Percentiles rank a stretch among this genome's conserved stretches.
These are phyloP conservation scores for Hirsutella rhossiliensis DNA, from an alignment of 2,329 filamentous ascomycete genomes.

Conservation along the genomic window DNA sequence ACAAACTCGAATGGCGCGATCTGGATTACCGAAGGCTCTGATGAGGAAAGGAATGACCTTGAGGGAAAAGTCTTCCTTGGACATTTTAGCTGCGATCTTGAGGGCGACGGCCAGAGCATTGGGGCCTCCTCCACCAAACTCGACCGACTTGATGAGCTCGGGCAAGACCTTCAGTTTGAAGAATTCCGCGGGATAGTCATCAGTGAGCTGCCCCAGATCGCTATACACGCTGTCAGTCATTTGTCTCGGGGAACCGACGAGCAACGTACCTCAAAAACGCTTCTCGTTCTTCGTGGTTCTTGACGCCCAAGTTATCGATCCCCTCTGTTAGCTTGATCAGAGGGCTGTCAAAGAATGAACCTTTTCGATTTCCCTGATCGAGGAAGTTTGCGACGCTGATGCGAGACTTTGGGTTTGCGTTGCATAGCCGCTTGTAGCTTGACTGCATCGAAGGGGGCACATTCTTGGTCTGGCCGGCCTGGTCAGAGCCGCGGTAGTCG, in stretches of 20 bases:
- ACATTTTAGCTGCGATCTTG: constrained; percentile 80
- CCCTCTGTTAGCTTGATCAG: constrained; percentile 87
- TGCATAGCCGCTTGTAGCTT: constrained; percentile 80
- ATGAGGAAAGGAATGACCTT: constrained; percentile 79
- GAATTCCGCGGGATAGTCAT: constrained; percentile 95
- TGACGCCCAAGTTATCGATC: constrained; percentile 85
- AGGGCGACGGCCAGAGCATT: constrained; percentile 82
- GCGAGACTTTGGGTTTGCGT: constrained; percentile 78
- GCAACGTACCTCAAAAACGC: constrained; percentile 57
- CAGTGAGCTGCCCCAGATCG: constrained; percentile 73
- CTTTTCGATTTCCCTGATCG: constrained; percentile 71
- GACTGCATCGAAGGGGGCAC: constrained; percentile 82
- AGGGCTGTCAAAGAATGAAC: constrained; percentile 86
- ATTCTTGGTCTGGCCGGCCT: constrained; percentile 74
- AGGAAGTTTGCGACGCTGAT: constrained; percentile 77
- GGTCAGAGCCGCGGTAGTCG: constrained; percentile 61
- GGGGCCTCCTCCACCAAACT: constrained; percentile 90
- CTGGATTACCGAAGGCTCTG: constrained; percentile 78
- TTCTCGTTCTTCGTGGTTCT: constrained; percentile 72
- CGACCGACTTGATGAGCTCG: constrained; percentile 95
- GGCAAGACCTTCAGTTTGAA: constrained; percentile 96
- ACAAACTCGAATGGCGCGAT: constrained; percentile 83
- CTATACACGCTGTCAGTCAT: constrained; percentile 25
- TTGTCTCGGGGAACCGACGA: constrained; percentile 9
- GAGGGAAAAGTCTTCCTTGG: constrained; percentile 78